Percentiles rank a stretch among this genome's conserved stretches.
These are phyloP conservation scores for Pelargonium australe DNA, from an alignment of 441 rosid genomes.

Conservation along the genomic window DNA sequence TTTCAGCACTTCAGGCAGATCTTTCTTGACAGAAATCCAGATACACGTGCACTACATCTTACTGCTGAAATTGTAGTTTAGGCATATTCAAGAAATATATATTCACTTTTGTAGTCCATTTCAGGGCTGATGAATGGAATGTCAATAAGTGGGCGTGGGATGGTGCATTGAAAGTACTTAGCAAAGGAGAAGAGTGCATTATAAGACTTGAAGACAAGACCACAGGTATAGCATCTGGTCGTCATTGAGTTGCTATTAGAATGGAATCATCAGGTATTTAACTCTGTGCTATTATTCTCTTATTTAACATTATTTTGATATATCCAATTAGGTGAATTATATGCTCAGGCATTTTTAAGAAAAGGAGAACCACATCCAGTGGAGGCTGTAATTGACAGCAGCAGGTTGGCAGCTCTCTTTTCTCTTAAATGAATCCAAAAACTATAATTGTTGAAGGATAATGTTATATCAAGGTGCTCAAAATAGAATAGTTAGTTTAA, in stretches of 20 bases:
- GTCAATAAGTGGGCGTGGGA: slow-evolving; percentile 99
- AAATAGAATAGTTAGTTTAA: not conserved
- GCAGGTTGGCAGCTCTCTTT: slow-evolving; percentile 61
- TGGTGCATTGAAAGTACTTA: slow-evolving; percentile 70
- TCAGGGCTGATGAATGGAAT: slow-evolving; percentile 98
- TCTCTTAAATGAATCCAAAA: slow-evolving; percentile 5
- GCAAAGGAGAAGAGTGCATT: slow-evolving; percentile 94
- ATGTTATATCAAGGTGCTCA: not conserved
- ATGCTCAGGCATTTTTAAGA: slow-evolving; percentile 88
- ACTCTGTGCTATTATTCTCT: not conserved
- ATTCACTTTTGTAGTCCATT: slow-evolving; percentile 20
- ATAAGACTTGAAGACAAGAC: slow-evolving; percentile 87
- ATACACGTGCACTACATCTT: not conserved
- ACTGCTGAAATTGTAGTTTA: slow-evolving; percentile 12
- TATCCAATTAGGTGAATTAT: slow-evolving; percentile 54
- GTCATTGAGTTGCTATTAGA: slow-evolving; percentile 17
- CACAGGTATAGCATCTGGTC: slow-evolving; percentile 36
- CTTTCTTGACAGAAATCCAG: not conserved
- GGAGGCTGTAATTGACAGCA: slow-evolving; percentile 93
- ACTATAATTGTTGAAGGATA: slow-evolving; percentile 5
- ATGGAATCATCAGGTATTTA: slow-evolving; percentile 10
- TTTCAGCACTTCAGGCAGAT: not conserved
- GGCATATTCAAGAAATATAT: slow-evolving; percentile 1
- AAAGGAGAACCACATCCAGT: slow-evolving; percentile 91
- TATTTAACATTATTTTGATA: slow-evolving; percentile 9